Evolutionary conservation across 768 basidiomycete genomes (phyloP), one percentile per base, ranked within the genome.

Genomic region (Leucocoprinus leucothites): DNA sequence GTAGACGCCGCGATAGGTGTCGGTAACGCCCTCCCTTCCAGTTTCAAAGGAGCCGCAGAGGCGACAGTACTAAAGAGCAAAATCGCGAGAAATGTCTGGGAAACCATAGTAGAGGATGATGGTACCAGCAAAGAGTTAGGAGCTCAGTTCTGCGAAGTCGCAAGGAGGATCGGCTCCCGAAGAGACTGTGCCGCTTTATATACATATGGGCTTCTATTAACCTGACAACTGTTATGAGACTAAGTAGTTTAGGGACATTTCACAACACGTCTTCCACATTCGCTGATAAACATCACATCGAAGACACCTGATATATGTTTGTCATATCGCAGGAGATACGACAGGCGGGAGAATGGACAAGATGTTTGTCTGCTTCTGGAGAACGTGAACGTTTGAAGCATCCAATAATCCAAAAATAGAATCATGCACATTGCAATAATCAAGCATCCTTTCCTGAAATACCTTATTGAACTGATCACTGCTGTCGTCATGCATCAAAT

Each of bases 1-100:
- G 71, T 71, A 11, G 71, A 62, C 11, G 57, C 67, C 42, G 61
- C 59, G 18, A 72, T 65, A 3, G 69, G 68, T 8, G 68, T 70
- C 14, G 73, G 71, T 18, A 72, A 59, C 3, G 70, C 68, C 18
- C 71, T 57, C 36, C 56, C 43, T 16, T 57, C 41, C 16, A 60
- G n/a, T 7, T 60, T 49, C 43, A 25, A 38, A 1, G 66, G 64
- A 13, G 64, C 51, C 22, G 58, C 58, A 11, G 56, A 42, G 5
- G 62, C 53, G 24, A 60, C 48, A 21, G 56, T 48, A 24, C 58
- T 55, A n/a, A 65, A 45, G 22, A 64, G 31, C 19, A 68, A 41
- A 22, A 56, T 9, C n/a, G 18, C 5, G 22, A 48, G 28, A 24
- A 21, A 43, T 18, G 46, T 16, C 44, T 18, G 35, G 8, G 44